Evolutionary conservation across 768 basidiomycete genomes (phyloP).

Genomic region (Pleurotus platypus): DNA sequence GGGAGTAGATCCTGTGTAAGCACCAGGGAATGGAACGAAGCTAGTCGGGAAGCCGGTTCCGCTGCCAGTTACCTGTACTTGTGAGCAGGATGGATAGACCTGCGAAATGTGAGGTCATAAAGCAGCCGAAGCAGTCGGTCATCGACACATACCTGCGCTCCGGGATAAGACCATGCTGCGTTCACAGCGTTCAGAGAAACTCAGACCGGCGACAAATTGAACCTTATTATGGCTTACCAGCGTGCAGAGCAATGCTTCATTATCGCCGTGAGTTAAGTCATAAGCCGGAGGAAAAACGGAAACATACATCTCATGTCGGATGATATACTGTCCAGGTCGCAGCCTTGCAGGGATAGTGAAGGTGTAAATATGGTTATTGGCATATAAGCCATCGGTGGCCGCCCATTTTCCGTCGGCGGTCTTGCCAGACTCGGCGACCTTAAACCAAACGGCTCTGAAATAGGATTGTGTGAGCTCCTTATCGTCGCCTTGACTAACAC

Average conservation of each 20-base stretch:
- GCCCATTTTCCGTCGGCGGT: slow-evolving; percentile 41
- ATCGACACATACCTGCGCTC: slow-evolving; percentile 20
- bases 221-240: slow-evolving; percentile 18
- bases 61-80: slow-evolving; percentile 41
- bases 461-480: background rate
- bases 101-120: slow-evolving; percentile 9
- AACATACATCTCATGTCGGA: slow-evolving; percentile 44
- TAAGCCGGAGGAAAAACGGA: background rate
- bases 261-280: background rate
- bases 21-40: slow-evolving; percentile 47
- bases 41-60: slow-evolving; percentile 40
- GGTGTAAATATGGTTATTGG: slow-evolving; percentile 35
- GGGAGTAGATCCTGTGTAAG: slow-evolving; percentile 22
- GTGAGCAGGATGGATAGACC: slow-evolving; percentile 42
- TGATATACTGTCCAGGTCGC: slow-evolving; percentile 43
- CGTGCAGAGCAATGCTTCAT: slow-evolving; percentile 35
- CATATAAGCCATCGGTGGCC: slow-evolving; percentile 33
- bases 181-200: background rate
- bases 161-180: slow-evolving; percentile 35
- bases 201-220: background rate
- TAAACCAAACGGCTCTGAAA: slow-evolving; percentile 46
- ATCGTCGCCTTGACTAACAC: background rate
- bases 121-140: background rate
- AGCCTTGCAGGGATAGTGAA: slow-evolving; percentile 44
- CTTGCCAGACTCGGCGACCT: slow-evolving; percentile 42